Base-by-base conservation (phyloP, 371 early-diverging fungal species). In the Haplosporangium sp. region DNA sequence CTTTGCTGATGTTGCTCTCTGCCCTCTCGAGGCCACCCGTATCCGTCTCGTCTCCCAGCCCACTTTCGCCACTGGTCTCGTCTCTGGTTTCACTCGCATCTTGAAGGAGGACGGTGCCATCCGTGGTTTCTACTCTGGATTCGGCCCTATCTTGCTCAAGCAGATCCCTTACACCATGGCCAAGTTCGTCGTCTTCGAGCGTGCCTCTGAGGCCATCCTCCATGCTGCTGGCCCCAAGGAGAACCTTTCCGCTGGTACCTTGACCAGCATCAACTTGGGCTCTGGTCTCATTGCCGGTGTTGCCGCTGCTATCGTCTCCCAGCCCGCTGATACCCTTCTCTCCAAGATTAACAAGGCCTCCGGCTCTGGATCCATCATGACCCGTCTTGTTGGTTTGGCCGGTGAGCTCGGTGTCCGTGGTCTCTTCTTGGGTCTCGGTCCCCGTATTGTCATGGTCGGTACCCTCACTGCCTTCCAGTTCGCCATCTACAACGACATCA, bases 321-420 rank as follows among this genome's bases (percentile, higher is more conserved):
- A 98, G 84, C 99, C 99, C 38, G 99, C 99, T 68, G 99, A 98
- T 86, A 94, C 97, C 14, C 84, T 98, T 55, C 90, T 98, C 58
- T 97, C 97, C 69, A 93, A 96, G 86, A 88, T 98, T 68, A 93
- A 92, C 87, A 90, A 89, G 84, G 59, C 84, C 40, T 85, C 86
- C 59, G 86, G 87, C 66, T 83, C 80, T 59, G 83, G 90, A 43
- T 89, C 90, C 59, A 82, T 90, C 73, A 84, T 84, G 55, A 85
- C 89, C 68, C 87, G 89, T 58, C 84, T 90, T 50, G 65, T 81
- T 42, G 55, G 59, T n/a, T 73, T 91, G 62, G 82, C 86, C 38
- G 84, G 86, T 62, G 86, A 92, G 60, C 84, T 93, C 51, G 93
- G 93, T 67, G 82, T 76, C 67, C 73, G 82, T 29, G 92, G 92